Conservation (phyloP, 495 filamentous ascomycete species). For the Chaetomidium leptoderma region DNA sequence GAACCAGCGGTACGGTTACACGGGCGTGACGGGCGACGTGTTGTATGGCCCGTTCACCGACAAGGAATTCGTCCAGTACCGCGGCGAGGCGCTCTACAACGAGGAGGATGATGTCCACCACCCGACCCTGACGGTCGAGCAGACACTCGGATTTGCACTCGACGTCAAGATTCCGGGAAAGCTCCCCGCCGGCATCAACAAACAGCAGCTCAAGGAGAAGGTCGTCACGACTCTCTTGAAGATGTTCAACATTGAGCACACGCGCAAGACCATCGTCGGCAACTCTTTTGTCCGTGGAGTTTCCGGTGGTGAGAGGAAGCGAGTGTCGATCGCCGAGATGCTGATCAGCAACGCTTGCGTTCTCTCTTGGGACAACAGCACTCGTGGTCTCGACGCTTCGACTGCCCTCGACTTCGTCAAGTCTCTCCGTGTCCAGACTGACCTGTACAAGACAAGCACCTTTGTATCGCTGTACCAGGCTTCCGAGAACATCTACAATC, state of each 20-base stretch:
- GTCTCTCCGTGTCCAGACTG: slow-evolving; percentile 70
- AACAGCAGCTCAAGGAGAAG: slow-evolving; percentile 64
- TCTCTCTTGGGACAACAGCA: slow-evolving; percentile 78
- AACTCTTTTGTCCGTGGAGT: slow-evolving; percentile 77
- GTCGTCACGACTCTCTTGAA: slow-evolving; percentile 67
- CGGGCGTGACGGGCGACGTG: slow-evolving; percentile 70
- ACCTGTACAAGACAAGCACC: slow-evolving; percentile 72
- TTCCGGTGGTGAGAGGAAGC: slow-evolving; percentile 80
- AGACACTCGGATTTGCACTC: slow-evolving; percentile 80
- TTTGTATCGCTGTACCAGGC: slow-evolving; percentile 83
- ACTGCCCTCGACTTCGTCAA: slow-evolving; percentile 73
- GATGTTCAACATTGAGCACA: slow-evolving; percentile 88
- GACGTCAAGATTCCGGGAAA: slow-evolving; percentile 76
- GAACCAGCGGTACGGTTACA: slow-evolving; percentile 78
- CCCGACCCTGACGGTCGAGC: slow-evolving; percentile 74
- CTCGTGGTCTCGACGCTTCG: slow-evolving; percentile 76
- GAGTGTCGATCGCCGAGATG: slow-evolving; percentile 67
- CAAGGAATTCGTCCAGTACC: slow-evolving; percentile 58
- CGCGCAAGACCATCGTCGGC: slow-evolving; percentile 73
- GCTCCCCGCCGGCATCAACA: slow-evolving; percentile 60
- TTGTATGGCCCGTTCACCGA: slow-evolving; percentile 67
- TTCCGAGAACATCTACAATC: slow-evolving; percentile 74
- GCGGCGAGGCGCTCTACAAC: slow-evolving; percentile 83
- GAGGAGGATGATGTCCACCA: slow-evolving; percentile 79
- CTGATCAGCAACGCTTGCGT: slow-evolving; percentile 70